phyloP scores from a whole-genome alignment of 2,329 filamentous ascomycete species.

The Neoarthrinium moseri region DNA sequence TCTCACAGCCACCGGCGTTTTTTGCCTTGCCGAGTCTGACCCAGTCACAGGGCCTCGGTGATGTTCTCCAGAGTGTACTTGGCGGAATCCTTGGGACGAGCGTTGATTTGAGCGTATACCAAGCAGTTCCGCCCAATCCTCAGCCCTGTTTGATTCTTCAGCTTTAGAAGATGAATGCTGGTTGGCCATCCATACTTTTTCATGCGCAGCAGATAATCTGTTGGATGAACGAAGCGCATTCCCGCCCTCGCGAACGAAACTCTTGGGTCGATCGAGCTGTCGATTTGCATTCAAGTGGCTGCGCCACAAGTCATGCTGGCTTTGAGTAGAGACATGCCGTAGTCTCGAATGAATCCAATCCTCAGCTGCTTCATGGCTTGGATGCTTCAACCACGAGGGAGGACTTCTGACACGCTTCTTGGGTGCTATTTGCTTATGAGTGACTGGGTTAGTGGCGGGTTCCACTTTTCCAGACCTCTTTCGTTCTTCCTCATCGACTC shows the following conservation, averaged over 20 bases:
- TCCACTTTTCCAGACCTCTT: neutral
- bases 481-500: neutral
- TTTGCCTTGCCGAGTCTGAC: too few relatives aligned
- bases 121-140: neutral
- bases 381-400: slow-evolving; percentile 26
- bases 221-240: neutral
- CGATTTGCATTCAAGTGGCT: slow-evolving; percentile 1
- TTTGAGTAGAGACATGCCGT: slow-evolving; percentile 18
- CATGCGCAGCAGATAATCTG: too few relatives aligned
- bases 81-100: slow-evolving; percentile 1
- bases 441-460: neutral
- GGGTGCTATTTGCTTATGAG: slow-evolving; percentile 11
- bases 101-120: neutral
- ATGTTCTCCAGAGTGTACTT: too few relatives aligned
- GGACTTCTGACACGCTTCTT: slow-evolving; percentile 22
- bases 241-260: neutral
- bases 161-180: neutral
- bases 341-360: slow-evolving; percentile 14
- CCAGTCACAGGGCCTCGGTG: too few relatives aligned
- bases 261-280: slow-evolving; percentile 6
- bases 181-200: neutral
- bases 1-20: too few relatives aligned
- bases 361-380: slow-evolving; percentile 21
- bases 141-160: too few relatives aligned
- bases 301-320: slow-evolving; percentile 11